These are phyloP conservation scores for Podochytrium sp. DNA, from an alignment of 192 early-diverging fungal species.

Conservation along the genomic window DNA sequence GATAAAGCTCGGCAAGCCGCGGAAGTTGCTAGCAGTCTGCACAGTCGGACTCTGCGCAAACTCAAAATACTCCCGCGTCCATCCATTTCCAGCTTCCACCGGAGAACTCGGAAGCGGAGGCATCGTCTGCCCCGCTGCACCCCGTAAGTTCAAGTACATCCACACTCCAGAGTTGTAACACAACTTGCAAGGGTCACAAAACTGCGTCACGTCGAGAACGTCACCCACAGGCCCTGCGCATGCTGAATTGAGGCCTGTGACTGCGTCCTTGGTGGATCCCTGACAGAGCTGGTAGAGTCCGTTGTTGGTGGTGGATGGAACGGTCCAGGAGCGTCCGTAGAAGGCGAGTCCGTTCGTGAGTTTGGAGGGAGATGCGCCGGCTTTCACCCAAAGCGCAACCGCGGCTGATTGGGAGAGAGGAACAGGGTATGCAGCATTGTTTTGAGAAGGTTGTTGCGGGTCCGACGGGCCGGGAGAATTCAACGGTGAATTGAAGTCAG, in stretches of 20 bases:
- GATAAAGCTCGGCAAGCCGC: conserved; percentile 62
- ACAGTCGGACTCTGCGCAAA: conserved; percentile 57
- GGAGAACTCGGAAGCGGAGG: conserved; percentile 4
- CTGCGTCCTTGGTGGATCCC: no score
- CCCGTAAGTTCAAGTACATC: conserved; percentile 40
- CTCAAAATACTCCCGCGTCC: conserved; percentile 61
- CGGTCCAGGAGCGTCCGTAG: conserved; percentile 28
- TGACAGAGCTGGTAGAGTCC: conserved; percentile 24
- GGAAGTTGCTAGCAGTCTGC: conserved; percentile 48
- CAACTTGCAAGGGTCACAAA: conserved; percentile 1
- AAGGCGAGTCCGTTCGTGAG: conserved; percentile 14
- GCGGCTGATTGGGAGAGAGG: conserved; percentile 6
- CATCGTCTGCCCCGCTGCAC: neutral
- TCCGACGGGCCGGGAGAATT: conserved; percentile 19
- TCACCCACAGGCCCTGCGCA: conserved; percentile 15
- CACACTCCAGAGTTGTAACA: conserved; percentile 53
- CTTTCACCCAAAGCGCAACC: conserved; percentile 9
- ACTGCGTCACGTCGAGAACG: conserved; percentile 11
- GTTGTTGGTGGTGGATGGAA: conserved; percentile 16
- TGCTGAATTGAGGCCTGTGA: no score
- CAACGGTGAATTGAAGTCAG: conserved; percentile 31
- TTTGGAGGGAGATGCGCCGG: conserved; percentile 16
- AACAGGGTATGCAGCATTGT: conserved; percentile 22
- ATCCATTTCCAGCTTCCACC: conserved; percentile 52
- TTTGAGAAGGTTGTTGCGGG: conserved; percentile 7